Percentiles rank a stretch among this genome's conserved stretches.
Conservation (phyloP, 352 stramenopile genomes). For the Elongisporangium undulatum region DNA sequence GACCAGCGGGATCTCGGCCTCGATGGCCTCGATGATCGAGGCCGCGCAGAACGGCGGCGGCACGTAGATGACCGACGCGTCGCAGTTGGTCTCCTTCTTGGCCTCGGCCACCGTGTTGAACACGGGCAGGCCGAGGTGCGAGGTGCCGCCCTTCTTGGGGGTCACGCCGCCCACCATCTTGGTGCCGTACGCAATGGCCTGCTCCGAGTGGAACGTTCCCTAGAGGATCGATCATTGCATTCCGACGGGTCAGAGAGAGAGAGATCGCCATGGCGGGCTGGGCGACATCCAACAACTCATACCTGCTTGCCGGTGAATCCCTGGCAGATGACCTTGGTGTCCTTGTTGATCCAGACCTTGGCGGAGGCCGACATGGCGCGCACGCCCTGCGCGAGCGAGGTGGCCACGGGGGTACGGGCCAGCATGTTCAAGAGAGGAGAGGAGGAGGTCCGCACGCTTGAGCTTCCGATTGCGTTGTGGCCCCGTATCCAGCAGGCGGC, state of each 20-base stretch:
- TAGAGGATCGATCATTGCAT: constrained; percentile 11
- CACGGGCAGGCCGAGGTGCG: constrained; percentile 97
- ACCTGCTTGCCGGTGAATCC: constrained; percentile 99
- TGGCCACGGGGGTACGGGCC: constrained; percentile 46
- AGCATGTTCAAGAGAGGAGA: constrained; percentile 43
- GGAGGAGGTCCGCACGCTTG: neutral
- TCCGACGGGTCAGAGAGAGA: neutral
- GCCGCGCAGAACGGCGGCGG: constrained; percentile 97
- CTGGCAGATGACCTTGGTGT: constrained; percentile 99
- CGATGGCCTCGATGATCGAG: constrained; percentile 98
- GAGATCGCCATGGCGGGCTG: too few relatives aligned
- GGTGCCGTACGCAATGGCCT: constrained; percentile 99
- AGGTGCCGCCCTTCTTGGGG: constrained; percentile 97
- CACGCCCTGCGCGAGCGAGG: constrained; percentile 29
- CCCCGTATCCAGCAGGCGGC: constrained; percentile 1
- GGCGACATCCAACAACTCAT: constrained; percentile 9
- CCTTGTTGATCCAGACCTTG: constrained; percentile 99
- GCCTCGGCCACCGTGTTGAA: constrained; percentile 96
- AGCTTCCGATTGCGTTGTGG: neutral
- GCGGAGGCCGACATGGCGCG: constrained; percentile 92
- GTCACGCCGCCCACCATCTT: constrained; percentile 99
- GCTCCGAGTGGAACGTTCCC: constrained; percentile 98
- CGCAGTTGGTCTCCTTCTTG: constrained; percentile 85
- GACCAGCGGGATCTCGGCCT: constrained; percentile 94
- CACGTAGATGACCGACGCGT: constrained; percentile 99